These are phyloP conservation scores for Cerioporus squamosus DNA, from an alignment of 1,284 basidiomycete species.

Conservation along the genomic window DNA sequence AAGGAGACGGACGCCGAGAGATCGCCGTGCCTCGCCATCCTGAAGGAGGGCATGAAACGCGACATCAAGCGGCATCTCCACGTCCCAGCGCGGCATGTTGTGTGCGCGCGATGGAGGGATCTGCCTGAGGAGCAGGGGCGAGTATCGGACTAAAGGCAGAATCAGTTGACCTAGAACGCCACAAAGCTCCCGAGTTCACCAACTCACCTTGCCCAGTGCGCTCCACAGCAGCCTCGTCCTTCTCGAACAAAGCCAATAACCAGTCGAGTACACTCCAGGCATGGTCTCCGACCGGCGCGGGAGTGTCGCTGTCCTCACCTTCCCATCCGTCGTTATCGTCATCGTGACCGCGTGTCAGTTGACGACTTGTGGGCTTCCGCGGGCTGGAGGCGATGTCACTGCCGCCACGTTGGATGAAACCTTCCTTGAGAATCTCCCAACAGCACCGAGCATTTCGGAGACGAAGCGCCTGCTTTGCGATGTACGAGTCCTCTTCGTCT, in stretches of 20 bases:
- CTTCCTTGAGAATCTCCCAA: conserved; percentile 63
- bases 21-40: conserved; percentile 38
- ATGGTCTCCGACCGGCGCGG: conserved; percentile 52
- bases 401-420: conserved; percentile 47
- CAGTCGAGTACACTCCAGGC: conserved; percentile 71
- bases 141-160: conserved; percentile 50
- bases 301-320: conserved; percentile 31
- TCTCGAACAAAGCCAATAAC: conserved; percentile 67
- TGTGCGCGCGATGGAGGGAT: conserved; percentile 61
- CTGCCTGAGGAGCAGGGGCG: conserved; percentile 64
- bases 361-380: conserved; percentile 28
- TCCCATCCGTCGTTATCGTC: conserved; percentile 30
- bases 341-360: conserved; percentile 5
- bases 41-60: conserved; percentile 56
- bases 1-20: conserved; percentile 55
- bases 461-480: conserved; percentile 56
- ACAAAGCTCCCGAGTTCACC: background rate
- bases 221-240: conserved; percentile 51
- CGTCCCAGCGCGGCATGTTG: conserved; percentile 57
- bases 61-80: conserved; percentile 58
- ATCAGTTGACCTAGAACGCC: conserved; percentile 2
- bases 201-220: conserved; percentile 39
- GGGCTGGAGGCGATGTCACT: conserved; percentile 9
- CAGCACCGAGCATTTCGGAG: conserved; percentile 57
- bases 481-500: conserved; percentile 56